phyloP scores from a whole-genome alignment of 1,139 yeast species.

The Scheffersomyces lignicola region DNA sequence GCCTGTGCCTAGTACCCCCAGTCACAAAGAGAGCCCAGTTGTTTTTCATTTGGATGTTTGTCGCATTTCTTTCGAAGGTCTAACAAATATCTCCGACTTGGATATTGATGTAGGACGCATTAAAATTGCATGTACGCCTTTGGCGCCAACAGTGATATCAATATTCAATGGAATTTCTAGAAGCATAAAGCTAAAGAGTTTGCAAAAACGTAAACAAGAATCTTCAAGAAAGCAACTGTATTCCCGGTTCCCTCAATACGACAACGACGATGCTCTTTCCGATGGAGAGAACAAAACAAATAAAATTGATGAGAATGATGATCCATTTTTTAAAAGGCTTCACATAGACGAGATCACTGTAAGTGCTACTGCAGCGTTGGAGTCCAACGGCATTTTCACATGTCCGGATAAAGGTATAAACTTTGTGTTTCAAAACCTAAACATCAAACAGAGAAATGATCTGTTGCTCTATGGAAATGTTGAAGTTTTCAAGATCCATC shows the following conservation, averaged over 20 bases:
- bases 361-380: conserved; percentile 48
- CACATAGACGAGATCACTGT: conserved; percentile 34
- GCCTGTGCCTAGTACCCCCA: conserved; percentile 8
- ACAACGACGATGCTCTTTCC: conserved; percentile 14
- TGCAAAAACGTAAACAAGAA: conserved; percentile 26
- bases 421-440: conserved; percentile 29
- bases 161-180: conserved; percentile 33
- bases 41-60: conserved; percentile 36
- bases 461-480: conserved; percentile 50
- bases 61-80: conserved; percentile 50
- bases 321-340: conserved; percentile 31
- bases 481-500: conserved; percentile 26
- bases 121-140: conserved; percentile 41
- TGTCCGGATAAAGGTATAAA: conserved; percentile 26
- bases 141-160: conserved; percentile 34
- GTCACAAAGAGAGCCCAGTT: conserved; percentile 10
- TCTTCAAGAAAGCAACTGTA: conserved; percentile 7
- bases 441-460: conserved; percentile 43
- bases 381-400: conserved; percentile 38
- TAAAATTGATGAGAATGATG: conserved; percentile 11
- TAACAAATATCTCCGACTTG: conserved; percentile 48
- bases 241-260: conserved; percentile 33
- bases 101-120: conserved; percentile 46
- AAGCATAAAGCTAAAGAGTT: conserved; percentile 30
- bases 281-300: conserved; percentile 13